Evolutionary conservation across 75 land plant species (phyloP).

Genomic region (Selaginella moellendorffii): DNA sequence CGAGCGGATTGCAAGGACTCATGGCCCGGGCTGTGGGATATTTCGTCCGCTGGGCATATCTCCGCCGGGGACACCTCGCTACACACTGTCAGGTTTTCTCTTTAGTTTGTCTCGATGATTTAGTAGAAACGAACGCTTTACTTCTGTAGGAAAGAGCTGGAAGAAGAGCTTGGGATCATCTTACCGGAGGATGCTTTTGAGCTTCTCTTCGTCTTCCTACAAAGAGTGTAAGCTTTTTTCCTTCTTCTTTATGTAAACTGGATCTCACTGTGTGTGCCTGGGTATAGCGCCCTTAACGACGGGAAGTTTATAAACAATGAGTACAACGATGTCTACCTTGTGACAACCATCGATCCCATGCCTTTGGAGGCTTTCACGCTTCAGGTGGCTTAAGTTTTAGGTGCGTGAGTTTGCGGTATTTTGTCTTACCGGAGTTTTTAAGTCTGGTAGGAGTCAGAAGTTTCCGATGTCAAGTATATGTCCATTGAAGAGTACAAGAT

Average conservation of each 20-base stretch:
- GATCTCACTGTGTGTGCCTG: not conserved
- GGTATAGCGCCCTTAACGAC: conserved; percentile 57
- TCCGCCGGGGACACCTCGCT: conserved; percentile 90
- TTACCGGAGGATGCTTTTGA: conserved; percentile 90
- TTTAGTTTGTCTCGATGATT: too few species aligned
- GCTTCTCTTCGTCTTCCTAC: conserved; percentile 54
- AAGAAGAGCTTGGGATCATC: conserved; percentile 77
- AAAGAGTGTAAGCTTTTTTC: conserved; percentile 48
- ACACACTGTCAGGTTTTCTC: conserved; percentile 47
- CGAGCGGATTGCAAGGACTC: conserved; percentile 91
- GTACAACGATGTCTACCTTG: conserved; percentile 72
- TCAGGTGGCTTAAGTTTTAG: conserved; percentile 38
- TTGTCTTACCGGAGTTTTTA: too few species aligned
- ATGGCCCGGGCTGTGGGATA: conserved; percentile 90
- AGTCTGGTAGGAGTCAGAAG: conserved; percentile 49
- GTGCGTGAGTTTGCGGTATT: too few species aligned
- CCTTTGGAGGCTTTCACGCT: conserved; percentile 80
- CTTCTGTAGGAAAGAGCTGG: conserved; percentile 92
- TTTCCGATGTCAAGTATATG: conserved; percentile 68
- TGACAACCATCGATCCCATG: conserved; percentile 65
- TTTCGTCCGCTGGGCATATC: conserved; percentile 87
- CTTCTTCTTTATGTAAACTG: not conserved
- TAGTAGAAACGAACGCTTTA: too few species aligned
- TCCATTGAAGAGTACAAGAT: conserved; percentile 39
- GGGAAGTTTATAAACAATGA: conserved; percentile 82